These are phyloP conservation scores for Aspergillus proliferans DNA, from an alignment of 2,329 filamentous ascomycete genomes.

Conservation along the genomic window DNA sequence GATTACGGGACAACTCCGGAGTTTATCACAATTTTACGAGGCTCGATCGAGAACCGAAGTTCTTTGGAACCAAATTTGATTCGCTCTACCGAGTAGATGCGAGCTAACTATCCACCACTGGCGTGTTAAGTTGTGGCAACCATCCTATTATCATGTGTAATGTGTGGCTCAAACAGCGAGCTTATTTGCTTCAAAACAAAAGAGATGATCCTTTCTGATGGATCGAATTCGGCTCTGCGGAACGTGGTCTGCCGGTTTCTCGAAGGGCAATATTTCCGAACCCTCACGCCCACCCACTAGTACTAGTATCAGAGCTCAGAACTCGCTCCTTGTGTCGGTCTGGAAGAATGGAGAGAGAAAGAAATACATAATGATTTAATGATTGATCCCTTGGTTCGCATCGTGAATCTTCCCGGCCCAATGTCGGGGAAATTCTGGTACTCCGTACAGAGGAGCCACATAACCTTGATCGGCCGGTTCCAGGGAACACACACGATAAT, in stretches of 20 bases:
- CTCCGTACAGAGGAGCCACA: background rate
- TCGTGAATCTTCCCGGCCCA: background rate
- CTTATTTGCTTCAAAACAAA: conserved; percentile 5
- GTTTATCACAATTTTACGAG: background rate
- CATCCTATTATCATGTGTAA: background rate
- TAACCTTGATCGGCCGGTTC: background rate
- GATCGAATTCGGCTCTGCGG: conserved; percentile 7
- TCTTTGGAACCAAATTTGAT: too few species aligned
- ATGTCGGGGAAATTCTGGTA: background rate
- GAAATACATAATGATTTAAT: background rate
- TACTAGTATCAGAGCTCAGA: too few species aligned
- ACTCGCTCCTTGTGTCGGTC: too few species aligned
- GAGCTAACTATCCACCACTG: too few species aligned
- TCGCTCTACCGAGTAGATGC: too few species aligned
- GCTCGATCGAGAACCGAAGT: too few species aligned
- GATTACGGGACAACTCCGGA: background rate
- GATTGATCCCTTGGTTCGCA: background rate
- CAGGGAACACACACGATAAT: background rate
- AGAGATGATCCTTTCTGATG: conserved; percentile 7
- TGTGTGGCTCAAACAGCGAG: conserved; percentile 1
- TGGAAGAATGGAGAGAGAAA: too few species aligned
- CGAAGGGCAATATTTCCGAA: background rate
- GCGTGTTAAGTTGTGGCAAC: too few species aligned
- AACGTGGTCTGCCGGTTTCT: conserved; percentile 15
- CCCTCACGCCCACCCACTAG: too few species aligned